Evolutionary conservation across 2,329 filamentous ascomycete species (phyloP).

Genomic region (Aureobasidium sp.): DNA sequence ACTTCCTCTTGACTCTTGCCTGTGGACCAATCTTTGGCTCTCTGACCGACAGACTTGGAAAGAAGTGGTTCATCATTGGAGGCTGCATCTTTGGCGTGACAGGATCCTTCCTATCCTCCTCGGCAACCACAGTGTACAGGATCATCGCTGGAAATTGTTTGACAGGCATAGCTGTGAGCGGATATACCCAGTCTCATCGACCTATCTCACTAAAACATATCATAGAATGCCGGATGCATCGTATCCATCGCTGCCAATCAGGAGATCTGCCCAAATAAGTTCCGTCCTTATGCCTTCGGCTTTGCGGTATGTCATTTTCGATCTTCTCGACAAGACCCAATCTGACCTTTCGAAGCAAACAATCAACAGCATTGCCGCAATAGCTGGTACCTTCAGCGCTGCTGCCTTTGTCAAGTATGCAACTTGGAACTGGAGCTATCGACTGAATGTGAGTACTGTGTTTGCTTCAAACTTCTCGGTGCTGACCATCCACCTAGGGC

Average conservation of each 20-base stretch:
- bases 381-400: neutral
- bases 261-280: neutral
- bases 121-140: neutral
- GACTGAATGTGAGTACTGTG: neutral
- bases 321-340: too few species aligned
- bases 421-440: neutral
- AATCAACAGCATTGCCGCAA: neutral
- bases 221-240: neutral
- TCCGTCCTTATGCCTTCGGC: neutral
- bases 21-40: neutral
- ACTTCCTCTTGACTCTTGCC: neutral
- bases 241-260: neutral
- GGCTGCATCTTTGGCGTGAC: neutral
- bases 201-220: neutral
- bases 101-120: neutral
- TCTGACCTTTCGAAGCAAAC: neutral
- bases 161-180: neutral
- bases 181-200: neutral
- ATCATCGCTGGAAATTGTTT: neutral
- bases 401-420: neutral
- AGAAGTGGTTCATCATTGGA: neutral
- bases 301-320: neutral
- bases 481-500: neutral
- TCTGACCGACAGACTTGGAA: neutral
- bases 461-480: too few species aligned